Evolutionary conservation across 495 filamentous ascomycete species (phyloP).

Genomic region (Pyrenula aspistea): DNA sequence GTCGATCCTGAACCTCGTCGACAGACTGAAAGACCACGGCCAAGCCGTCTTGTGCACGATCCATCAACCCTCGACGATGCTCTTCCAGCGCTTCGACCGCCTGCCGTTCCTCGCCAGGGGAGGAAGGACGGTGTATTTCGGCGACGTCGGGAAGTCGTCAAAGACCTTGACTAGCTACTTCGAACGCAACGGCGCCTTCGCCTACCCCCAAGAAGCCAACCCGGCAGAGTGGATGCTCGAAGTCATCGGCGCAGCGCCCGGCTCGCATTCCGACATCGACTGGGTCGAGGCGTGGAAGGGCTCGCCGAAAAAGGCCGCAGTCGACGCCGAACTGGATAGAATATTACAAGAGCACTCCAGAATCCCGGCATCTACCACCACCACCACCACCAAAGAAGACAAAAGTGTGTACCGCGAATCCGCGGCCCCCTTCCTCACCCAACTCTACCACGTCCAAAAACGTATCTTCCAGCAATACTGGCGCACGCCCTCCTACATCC

Average conservation of each 20-base stretch:
- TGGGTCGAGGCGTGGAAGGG: conserved; percentile 71
- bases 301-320: conserved; percentile 50
- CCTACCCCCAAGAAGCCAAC: conserved; percentile 64
- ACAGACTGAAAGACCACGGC: conserved; percentile 71
- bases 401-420: conserved; percentile 30
- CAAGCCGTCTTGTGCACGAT: conserved; percentile 89
- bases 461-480: conserved; percentile 84
- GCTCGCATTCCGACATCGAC: conserved; percentile 57
- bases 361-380: conserved; percentile 18
- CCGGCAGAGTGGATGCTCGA: conserved; percentile 94
- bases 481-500: conserved; percentile 79
- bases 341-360: conserved; percentile 43
- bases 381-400: conserved; percentile 22
- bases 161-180: conserved; percentile 63
- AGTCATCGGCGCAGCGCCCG: conserved; percentile 78
- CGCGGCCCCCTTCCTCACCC: conserved; percentile 35
- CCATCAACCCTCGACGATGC: conserved; percentile 81
- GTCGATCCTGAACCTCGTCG: conserved; percentile 67
- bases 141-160: conserved; percentile 66
- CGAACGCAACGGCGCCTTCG: conserved; percentile 55
- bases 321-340: conserved; percentile 52
- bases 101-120: conserved; percentile 71
- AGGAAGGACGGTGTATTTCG: conserved; percentile 75
- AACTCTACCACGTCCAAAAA: conserved; percentile 32
- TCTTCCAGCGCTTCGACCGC: conserved; percentile 86